Percentiles rank a stretch among this genome's conserved stretches.
phyloP scores from a whole-genome alignment of 495 filamentous ascomycete species.

The Talaromyces nanjingensis region DNA sequence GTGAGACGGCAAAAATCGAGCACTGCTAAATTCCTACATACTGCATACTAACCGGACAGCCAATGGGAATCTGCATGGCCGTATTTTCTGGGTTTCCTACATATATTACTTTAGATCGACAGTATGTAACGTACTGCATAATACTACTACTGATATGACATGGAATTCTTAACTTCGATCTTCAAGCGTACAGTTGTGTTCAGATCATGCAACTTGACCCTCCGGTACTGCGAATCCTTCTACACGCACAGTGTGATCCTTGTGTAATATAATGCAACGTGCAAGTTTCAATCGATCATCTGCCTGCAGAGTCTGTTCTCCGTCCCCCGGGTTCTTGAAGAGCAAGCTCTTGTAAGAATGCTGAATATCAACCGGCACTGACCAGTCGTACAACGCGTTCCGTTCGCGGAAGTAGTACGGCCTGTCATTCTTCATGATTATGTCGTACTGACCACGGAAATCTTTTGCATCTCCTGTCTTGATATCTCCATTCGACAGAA shows the following conservation, averaged over 20 bases:
- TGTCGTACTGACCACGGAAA: slow-evolving; percentile 33
- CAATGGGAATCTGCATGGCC: neutral
- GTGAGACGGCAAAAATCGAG: neutral
- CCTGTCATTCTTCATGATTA: slow-evolving; percentile 30
- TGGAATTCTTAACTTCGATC: neutral
- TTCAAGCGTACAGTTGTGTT: neutral
- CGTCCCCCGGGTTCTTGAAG: neutral
- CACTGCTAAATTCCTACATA: neutral
- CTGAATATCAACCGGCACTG: slow-evolving; percentile 1
- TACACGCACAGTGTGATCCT: neutral
- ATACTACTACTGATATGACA: neutral
- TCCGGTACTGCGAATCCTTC: neutral
- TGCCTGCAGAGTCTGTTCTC: neutral
- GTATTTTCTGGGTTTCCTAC: neutral
- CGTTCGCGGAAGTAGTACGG: slow-evolving; percentile 28
- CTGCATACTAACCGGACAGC: neutral
- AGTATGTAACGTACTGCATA: neutral
- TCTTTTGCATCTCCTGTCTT: slow-evolving; percentile 29
- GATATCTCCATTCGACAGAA: slow-evolving; percentile 29
- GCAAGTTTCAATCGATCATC: neutral
- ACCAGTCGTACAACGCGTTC: slow-evolving; percentile 24
- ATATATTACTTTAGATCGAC: neutral
- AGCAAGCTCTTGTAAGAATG: neutral
- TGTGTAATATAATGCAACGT: slow-evolving; percentile 2
- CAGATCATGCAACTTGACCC: neutral